Base-by-base conservation (phyloP, 345 rosid species). In the Linum tenue region DNA sequence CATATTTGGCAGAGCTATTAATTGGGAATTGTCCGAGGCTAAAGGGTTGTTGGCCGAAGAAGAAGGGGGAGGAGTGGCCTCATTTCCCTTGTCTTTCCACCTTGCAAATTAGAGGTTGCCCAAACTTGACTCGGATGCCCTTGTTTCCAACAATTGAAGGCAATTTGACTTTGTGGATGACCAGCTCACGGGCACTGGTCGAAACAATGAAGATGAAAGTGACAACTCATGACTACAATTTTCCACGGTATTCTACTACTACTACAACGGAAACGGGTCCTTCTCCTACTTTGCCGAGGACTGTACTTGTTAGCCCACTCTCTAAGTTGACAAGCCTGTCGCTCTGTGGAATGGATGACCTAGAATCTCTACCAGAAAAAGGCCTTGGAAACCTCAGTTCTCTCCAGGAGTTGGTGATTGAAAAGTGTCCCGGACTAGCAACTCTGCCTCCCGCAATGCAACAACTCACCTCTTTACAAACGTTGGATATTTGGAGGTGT, bases 351-450 rank as follows among this genome's bases (percentile, higher is more conserved):
- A 56, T 43, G 35, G 12, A 62, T 0, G 67, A 61, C 12, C 36
- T 43, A 8, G 60, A 67, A 6, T 67, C 7, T 56, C 0, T 57
- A 0, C 53, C 59, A 0, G 67, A 67, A 15, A 64, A 67, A 40
- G 31, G 38, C 53, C 60, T 65, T 22, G 58, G 5, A 38, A 61
- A 48, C 38, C 64, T 72, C 36, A 35, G 60, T 67, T 67, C 64
- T 35, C 64, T 72, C 3, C 9, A 50, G 38, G 1, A 2, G 55
- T 65, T 6, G 2, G 12, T 3, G 22, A 9, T 16, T 61, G 66
- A 53, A n/a, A 50, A 31, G 35, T 60, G 53, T 50, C 62, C 7
- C 31, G 61, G 53, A 44, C 51, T 56, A 6, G 11, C 17, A 39
- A 7, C 50, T 55, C 59, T 59, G 37, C 3, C 53, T 16, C 53